These are phyloP conservation scores for Candida hungchunana DNA, from an alignment of 805 yeast genomes.

Conservation along the genomic window DNA sequence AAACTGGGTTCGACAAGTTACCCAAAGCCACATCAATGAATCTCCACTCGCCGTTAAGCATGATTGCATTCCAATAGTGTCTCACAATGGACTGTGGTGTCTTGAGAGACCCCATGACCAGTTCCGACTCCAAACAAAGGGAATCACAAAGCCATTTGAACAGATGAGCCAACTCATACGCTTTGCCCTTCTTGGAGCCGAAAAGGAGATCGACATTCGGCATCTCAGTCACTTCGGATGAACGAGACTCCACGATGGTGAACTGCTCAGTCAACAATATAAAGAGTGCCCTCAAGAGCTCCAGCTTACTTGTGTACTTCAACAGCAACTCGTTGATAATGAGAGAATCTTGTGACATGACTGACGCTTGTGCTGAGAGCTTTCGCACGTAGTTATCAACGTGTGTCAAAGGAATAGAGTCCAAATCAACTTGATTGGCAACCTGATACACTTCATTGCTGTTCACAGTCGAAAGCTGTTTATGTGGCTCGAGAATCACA, in stretches of 20 bases:
- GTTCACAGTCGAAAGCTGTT: slow-evolving; percentile 39
- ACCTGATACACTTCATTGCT: slow-evolving; percentile 41
- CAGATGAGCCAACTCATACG: slow-evolving; percentile 73
- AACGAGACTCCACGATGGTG: slow-evolving; percentile 32
- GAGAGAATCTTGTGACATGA: slow-evolving; percentile 50
- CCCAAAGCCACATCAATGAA: slow-evolving; percentile 72
- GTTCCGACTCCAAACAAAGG: slow-evolving; percentile 67
- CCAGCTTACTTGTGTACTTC: slow-evolving; percentile 49
- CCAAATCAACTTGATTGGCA: slow-evolving; percentile 27
- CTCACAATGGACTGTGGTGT: slow-evolving; percentile 69
- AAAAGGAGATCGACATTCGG: slow-evolving; percentile 35
- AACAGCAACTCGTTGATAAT: slow-evolving; percentile 49
- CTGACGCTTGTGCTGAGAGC: slow-evolving; percentile 30
- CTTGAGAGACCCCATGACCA: slow-evolving; percentile 80
- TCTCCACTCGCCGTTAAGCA: slow-evolving; percentile 73
- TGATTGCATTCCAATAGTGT: slow-evolving; percentile 86
- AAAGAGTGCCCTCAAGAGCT: slow-evolving; percentile 62
- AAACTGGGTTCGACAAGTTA: slow-evolving; percentile 49
- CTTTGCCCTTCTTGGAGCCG: slow-evolving; percentile 48
- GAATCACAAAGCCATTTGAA: slow-evolving; percentile 69
- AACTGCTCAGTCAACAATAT: slow-evolving; percentile 59
- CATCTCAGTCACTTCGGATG: slow-evolving; percentile 19
- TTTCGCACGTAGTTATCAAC: slow-evolving; percentile 41
- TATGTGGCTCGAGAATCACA: slow-evolving; percentile 60
- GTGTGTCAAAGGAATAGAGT: slow-evolving; percentile 32